Percentiles rank a stretch among this genome's conserved stretches.
Conservation (phyloP, 495 filamentous ascomycete genomes). For the Xylaria grammica region DNA sequence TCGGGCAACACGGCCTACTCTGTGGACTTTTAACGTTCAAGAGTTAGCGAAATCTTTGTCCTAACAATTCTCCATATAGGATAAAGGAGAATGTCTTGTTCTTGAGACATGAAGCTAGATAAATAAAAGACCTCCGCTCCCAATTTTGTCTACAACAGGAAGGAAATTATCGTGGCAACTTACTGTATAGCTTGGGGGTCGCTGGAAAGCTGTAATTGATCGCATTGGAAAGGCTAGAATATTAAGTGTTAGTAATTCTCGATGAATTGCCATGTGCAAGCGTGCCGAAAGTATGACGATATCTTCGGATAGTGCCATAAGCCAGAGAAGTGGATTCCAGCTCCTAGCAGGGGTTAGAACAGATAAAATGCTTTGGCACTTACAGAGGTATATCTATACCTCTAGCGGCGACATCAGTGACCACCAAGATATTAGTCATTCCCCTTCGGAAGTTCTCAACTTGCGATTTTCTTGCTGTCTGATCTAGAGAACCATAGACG, state of each 20-base stretch:
- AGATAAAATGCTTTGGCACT: background rate
- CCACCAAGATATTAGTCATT: constrained; percentile 87
- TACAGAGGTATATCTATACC: constrained; percentile 93
- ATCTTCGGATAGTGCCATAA: background rate
- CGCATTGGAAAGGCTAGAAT: constrained; percentile 75
- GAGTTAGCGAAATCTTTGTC: background rate
- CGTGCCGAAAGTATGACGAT: background rate
- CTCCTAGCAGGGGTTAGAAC: background rate
- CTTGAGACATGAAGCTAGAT: background rate
- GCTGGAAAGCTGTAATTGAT: constrained; percentile 99
- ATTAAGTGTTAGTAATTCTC: constrained; percentile 2
- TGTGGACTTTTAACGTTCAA: constrained; percentile 64
- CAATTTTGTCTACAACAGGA: background rate
- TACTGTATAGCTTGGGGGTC: constrained; percentile 85
- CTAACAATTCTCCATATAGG: background rate
- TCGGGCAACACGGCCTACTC: constrained; percentile 92
- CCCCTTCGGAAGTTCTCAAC: constrained; percentile 86
- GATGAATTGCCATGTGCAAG: background rate
- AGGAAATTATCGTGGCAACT: background rate
- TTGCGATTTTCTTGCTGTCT: constrained; percentile 87
- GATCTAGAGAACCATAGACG: constrained; percentile 91
- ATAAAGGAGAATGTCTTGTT: background rate
- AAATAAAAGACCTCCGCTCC: background rate
- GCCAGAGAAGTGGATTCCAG: background rate
- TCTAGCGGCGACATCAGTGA: constrained; percentile 94